phyloP scores from a whole-genome alignment of 2,329 filamentous ascomycete genomes.

The Colletotrichum lentis region DNA sequence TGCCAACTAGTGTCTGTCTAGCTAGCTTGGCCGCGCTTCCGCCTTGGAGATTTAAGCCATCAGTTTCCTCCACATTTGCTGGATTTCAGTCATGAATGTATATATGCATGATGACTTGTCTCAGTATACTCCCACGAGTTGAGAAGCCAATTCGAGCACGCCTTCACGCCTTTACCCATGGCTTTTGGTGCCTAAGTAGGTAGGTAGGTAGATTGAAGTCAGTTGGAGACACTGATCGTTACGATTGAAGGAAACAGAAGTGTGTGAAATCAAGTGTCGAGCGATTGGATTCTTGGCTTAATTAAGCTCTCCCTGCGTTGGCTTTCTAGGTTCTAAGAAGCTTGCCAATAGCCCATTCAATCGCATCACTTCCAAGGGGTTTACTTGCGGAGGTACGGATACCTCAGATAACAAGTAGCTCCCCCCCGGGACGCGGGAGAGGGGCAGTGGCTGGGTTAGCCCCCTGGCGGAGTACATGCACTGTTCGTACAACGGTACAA shows the following conservation, averaged over 20 bases:
- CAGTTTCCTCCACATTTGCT: neutral
- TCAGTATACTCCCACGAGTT: neutral
- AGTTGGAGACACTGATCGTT: neutral
- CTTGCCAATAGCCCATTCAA: neutral
- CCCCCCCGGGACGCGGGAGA: neutral
- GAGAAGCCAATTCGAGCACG: neutral
- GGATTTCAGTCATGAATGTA: too few species aligned
- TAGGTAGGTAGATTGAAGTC: too few species aligned
- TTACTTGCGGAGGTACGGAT: too few species aligned
- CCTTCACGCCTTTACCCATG: neutral
- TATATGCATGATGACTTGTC: too few species aligned
- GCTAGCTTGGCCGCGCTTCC: neutral
- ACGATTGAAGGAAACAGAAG: neutral
- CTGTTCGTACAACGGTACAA: conserved; percentile 5
- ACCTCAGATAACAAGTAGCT: neutral
- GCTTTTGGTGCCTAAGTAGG: neutral
- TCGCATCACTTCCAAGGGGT: neutral
- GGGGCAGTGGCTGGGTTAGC: neutral
- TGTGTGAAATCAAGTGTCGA: neutral
- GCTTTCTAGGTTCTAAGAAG: neutral
- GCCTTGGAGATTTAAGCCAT: too few species aligned
- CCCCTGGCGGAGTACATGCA: neutral
- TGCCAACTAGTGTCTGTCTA: neutral
- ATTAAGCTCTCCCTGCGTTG: neutral
- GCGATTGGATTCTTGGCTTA: neutral